These are phyloP conservation scores for Nicotiana benthamiana DNA, from an alignment of 257 asterid species.

Conservation along the genomic window DNA sequence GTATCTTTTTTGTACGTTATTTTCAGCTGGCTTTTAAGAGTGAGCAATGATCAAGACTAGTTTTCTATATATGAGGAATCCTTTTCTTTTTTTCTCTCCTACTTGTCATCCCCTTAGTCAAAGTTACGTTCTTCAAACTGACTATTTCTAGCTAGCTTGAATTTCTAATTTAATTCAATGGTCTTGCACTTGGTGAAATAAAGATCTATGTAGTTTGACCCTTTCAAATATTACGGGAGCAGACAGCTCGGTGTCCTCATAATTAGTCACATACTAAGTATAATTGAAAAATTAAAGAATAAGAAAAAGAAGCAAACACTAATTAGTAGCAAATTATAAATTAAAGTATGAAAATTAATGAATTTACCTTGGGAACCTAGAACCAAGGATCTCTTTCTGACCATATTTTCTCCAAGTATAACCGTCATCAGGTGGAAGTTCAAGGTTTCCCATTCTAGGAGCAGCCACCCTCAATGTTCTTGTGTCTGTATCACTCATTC, in stretches of 20 bases:
- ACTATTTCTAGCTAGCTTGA: neutral
- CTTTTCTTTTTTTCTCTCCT: too few species aligned
- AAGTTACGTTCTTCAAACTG: neutral
- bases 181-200: neutral
- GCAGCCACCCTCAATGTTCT: conserved; percentile 41
- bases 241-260: neutral
- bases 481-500: conserved; percentile 34
- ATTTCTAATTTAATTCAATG: conserved; percentile 1
- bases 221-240: neutral
- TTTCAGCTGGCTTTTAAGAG: neutral
- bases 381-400: conserved; percentile 64
- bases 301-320: neutral
- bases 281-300: neutral
- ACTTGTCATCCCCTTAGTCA: neutral
- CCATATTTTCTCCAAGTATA: conserved; percentile 88
- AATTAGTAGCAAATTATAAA: neutral
- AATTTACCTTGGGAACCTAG: conserved; percentile 60
- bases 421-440: conserved; percentile 81
- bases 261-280: neutral
- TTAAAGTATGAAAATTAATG: neutral
- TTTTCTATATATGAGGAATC: too few species aligned
- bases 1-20: neutral
- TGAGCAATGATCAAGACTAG: neutral
- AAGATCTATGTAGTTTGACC: neutral
- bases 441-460: conserved; percentile 75